A percentile compares a stretch with the other conserved stretches of the same genome.
Conservation (phyloP, 192 early-diverging fungal species). For the Podila epicladia region DNA sequence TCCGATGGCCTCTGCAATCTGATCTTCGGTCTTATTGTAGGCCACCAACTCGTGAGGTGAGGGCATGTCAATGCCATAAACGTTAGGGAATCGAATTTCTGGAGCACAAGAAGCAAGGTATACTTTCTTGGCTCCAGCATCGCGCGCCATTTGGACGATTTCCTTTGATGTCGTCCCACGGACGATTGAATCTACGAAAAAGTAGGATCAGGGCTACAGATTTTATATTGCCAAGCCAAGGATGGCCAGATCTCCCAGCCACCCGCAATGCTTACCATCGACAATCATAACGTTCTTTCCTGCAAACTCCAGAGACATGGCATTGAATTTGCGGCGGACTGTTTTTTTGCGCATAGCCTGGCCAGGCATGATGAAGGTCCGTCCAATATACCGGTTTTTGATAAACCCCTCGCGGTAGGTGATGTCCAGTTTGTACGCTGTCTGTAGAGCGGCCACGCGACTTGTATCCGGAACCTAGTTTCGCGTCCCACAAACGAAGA, state of each 20-base stretch:
- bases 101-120: conserved; percentile 99
- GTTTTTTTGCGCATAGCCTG: conserved; percentile 90
- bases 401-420: conserved; percentile 99
- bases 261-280: conserved; percentile 69
- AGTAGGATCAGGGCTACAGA: background rate
- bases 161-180: conserved; percentile 98
- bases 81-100: conserved; percentile 96
- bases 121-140: conserved; percentile 97
- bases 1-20: conserved; percentile 89
- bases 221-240: background rate
- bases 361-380: conserved; percentile 99
- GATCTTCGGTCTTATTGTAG: conserved; percentile 76
- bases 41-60: conserved; percentile 93
- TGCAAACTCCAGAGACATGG: conserved; percentile 97
- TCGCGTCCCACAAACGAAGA: background rate
- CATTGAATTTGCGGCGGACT: conserved; percentile 97
- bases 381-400: conserved; percentile 99
- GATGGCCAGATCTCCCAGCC: too few species aligned
- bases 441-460: conserved; percentile 93
- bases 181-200: conserved; percentile 91
- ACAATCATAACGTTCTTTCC: conserved; percentile 98
- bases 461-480: conserved; percentile 92
- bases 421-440: conserved; percentile 88
- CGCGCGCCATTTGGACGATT: conserved; percentile 99
- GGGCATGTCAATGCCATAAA: conserved; percentile 99